Conservation (phyloP, 345 rosid species). For the Gynandropsis gynandra region DNA sequence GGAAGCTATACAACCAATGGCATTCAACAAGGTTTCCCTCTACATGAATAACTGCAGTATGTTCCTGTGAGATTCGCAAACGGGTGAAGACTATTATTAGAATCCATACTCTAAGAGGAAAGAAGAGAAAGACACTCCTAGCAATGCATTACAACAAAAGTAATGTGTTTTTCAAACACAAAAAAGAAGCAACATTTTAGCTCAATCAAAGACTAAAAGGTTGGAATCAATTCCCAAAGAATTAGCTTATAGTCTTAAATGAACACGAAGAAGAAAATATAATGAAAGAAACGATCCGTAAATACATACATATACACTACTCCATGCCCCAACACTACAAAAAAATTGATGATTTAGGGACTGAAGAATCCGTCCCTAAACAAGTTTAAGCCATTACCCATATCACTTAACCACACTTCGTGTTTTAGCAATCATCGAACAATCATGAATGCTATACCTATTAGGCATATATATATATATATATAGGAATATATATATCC, state of each 20-base stretch:
- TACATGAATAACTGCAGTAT: no score
- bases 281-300: not conserved
- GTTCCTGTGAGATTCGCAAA: no score
- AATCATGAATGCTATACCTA: slow-evolving; percentile 3
- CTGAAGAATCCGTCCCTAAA: no score
- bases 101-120: not conserved
- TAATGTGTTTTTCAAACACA: not conserved
- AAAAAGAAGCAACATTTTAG: no score
- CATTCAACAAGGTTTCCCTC: no score
- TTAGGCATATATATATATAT: not conserved
- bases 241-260: not conserved
- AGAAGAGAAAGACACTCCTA: slow-evolving; percentile 4
- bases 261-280: not conserved
- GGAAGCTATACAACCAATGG: no score
- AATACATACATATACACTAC: slow-evolving; percentile 1
- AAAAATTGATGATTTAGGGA: no score
- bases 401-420: not conserved
- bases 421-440: not conserved
- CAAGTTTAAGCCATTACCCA: not conserved
- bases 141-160: slow-evolving; percentile 15
- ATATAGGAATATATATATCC: not conserved
- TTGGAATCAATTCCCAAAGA: not conserved
- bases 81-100: no score
- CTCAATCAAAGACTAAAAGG: not conserved
- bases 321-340: not conserved